Conservation (phyloP, 768 basidiomycete species). For the Suillus clintonianus region DNA sequence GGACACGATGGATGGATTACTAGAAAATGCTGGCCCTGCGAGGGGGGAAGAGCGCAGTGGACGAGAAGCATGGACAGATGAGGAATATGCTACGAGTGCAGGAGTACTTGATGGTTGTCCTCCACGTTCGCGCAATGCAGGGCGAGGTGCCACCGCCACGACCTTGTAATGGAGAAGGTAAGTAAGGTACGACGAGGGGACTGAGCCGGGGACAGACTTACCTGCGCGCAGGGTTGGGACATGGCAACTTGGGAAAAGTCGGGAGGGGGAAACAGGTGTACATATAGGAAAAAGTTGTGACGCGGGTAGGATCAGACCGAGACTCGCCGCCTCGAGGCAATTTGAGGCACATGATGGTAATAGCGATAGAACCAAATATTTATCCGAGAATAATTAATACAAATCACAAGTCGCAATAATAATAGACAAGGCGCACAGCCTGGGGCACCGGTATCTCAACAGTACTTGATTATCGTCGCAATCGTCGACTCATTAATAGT, state of each 20-base stretch:
- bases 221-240: background rate
- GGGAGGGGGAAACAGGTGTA: background rate
- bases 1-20: conserved; percentile 22
- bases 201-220: background rate
- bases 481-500: background rate
- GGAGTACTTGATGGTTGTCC: background rate
- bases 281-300: background rate
- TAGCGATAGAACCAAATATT: background rate
- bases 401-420: background rate
- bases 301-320: background rate
- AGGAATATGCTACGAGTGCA: background rate
- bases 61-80: conserved; percentile 17
- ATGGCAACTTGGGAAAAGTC: background rate
- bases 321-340: background rate
- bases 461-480: background rate
- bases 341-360: background rate
- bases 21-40: conserved; percentile 26
- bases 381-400: background rate
- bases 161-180: background rate
- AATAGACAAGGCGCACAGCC: background rate
- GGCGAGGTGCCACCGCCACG: background rate
- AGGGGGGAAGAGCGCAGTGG: conserved; percentile 33
- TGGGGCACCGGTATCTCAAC: background rate
- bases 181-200: background rate
- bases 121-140: background rate